Percentiles rank a stretch among this genome's conserved stretches.
These are phyloP conservation scores for Diaporthe sp. DNA, from an alignment of 2,329 filamentous ascomycete species.

Conservation along the genomic window DNA sequence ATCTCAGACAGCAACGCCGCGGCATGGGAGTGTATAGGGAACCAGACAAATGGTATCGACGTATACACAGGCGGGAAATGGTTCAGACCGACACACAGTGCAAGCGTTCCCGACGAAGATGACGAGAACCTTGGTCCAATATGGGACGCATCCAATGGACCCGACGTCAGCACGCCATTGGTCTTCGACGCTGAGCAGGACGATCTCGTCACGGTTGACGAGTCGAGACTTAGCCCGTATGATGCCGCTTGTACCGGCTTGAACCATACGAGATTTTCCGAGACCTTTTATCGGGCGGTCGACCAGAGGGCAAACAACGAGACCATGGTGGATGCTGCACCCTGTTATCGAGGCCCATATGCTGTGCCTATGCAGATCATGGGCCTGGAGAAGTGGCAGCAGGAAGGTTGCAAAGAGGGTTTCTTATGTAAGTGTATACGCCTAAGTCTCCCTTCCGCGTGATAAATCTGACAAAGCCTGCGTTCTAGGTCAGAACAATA, in stretches of 20 bases:
- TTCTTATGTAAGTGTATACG: slow-evolving; percentile 57
- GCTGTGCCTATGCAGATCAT: slow-evolving; percentile 58
- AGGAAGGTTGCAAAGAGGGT: slow-evolving; percentile 55
- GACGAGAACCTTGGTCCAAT: slow-evolving; percentile 45
- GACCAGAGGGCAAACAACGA: slow-evolving; percentile 46
- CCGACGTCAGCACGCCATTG: slow-evolving; percentile 48
- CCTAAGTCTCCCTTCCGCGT: not conserved
- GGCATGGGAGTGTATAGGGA: slow-evolving; percentile 61
- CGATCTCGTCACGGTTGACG: slow-evolving; percentile 46
- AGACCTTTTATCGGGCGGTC: slow-evolving; percentile 54
- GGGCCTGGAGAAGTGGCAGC: slow-evolving; percentile 52
- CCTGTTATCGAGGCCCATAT: slow-evolving; percentile 54
- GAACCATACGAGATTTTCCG: slow-evolving; percentile 58
- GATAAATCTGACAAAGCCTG: slow-evolving; percentile 25
- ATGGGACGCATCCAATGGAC: slow-evolving; percentile 54
- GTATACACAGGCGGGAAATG: slow-evolving; percentile 55
- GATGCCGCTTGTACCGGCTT: slow-evolving; percentile 57
- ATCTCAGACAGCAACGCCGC: slow-evolving; percentile 41
- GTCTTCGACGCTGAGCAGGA: slow-evolving; percentile 47
- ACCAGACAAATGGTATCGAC: slow-evolving; percentile 57
- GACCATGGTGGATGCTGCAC: slow-evolving; percentile 53
- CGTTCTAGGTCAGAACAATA: slow-evolving; percentile 57
- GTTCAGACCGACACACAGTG: slow-evolving; percentile 52
- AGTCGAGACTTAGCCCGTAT: slow-evolving; percentile 49
- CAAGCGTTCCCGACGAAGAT: slow-evolving; percentile 39